Base-by-base conservation (phyloP, 306 rosid genomes). In the Dicorynia guianensis region DNA sequence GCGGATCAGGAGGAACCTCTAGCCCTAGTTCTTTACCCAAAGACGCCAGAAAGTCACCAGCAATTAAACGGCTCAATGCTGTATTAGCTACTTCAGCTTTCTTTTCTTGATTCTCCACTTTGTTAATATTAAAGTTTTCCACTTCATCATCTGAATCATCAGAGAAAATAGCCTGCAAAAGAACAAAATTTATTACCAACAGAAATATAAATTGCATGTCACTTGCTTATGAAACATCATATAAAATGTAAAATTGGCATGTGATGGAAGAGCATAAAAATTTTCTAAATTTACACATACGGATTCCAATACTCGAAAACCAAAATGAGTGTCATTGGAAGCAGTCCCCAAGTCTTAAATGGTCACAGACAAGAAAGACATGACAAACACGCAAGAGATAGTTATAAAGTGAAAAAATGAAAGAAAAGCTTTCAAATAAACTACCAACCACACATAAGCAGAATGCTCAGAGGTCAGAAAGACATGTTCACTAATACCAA, bases 11-110 rank as follows among this genome's bases (percentile, higher is more conserved):
- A 43, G 99, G 99, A 62, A 96, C 93, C 85, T 89, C 99, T 63
- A 96, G 83, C 48, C 99, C 99, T 35, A 92, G 90, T 86, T 96
- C 99, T 84, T 90, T 96, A 76, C 99, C 99, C 91, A 96, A 86
- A 60, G 98, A 92, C 79, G 92, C 93, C 84, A 96, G 79, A 82
- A 96, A 96, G 85, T 96, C 97, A 11, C 99, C 98, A 20, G 98
- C 99, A 64, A 92, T 86, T 87, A 96, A 85, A 59, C 97, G 96
- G 79, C 86, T 96, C 73, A 96, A 75, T 66, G 97, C 86, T 46
- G 91, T 86, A 80, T 84, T 96, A 67, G 91, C 98, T 69, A 90
- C 96, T 78, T 92, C 99, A 61, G 82, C 89, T 82, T 92, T 92
- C 86, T 90, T 95, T 71, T 85, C 93, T 57, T 86, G 98, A 85